Evolutionary conservation across 2,329 filamentous ascomycete genomes (phyloP).

Genomic region (Arthrobotrys conoides): DNA sequence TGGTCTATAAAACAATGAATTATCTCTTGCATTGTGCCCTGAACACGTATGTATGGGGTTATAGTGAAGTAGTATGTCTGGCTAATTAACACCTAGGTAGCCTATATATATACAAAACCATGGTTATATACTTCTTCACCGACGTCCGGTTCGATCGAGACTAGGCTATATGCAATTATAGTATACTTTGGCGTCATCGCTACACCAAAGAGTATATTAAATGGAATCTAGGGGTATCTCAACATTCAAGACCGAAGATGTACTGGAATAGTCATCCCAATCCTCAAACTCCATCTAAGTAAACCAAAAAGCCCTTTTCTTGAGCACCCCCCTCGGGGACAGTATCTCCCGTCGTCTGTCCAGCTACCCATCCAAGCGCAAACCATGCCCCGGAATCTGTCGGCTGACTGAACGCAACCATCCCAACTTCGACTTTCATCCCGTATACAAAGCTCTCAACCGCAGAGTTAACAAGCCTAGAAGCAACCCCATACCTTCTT

Average conservation of each 20-base stretch:
- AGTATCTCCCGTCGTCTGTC: neutral
- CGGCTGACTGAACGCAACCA: conserved; percentile 65
- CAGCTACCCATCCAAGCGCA: conserved; percentile 63
- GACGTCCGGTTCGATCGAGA: neutral
- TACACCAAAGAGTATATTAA: neutral
- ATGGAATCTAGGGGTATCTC: conserved; percentile 15
- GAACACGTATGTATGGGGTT: too few species aligned
- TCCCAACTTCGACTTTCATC: conserved; percentile 62
- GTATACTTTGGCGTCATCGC: neutral
- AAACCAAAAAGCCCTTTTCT: conserved; percentile 35
- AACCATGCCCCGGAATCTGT: conserved; percentile 64
- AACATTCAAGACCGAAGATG: neutral
- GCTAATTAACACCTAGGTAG: too few species aligned
- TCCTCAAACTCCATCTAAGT: conserved; percentile 49
- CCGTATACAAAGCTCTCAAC: conserved; percentile 64
- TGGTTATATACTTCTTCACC: too few species aligned
- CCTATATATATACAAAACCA: too few species aligned
- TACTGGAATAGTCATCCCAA: neutral
- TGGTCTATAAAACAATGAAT: too few species aligned
- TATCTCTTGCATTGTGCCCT: too few species aligned
- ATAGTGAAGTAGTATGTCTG: too few species aligned
- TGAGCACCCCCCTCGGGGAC: neutral
- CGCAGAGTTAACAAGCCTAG: conserved; percentile 62
- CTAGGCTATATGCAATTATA: neutral
- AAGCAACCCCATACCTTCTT: conserved; percentile 64